A percentile compares a stretch with the other conserved stretches of the same genome.
These are phyloP conservation scores for Pseudotsuga menziesii DNA, from an alignment of 75 land plant species.

Conservation along the genomic window DNA sequence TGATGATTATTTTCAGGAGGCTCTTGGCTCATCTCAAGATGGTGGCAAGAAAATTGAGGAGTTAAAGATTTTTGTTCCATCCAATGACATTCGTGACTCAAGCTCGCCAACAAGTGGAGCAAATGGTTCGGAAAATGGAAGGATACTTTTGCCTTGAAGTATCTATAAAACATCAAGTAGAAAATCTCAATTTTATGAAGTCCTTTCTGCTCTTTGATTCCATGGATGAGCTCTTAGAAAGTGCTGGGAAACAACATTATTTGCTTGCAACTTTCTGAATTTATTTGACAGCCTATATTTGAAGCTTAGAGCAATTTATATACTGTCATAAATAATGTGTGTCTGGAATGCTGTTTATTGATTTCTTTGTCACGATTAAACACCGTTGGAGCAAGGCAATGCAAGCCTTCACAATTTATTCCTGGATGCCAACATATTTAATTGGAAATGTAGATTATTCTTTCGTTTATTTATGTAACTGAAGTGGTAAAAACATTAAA, in stretches of 20 bases:
- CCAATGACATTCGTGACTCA: neutral
- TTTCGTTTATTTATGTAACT: neutral
- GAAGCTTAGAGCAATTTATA: neutral
- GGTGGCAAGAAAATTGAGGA: neutral
- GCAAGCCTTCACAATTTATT: neutral
- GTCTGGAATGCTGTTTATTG: too few relatives aligned
- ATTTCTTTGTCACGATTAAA: neutral
- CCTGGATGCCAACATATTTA: neutral
- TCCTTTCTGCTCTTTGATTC: neutral
- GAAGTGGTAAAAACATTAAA: neutral
- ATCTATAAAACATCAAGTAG: neutral
- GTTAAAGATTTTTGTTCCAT: neutral
- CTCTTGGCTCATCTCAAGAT: neutral
- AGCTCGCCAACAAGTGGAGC: neutral
- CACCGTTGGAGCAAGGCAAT: too few relatives aligned
- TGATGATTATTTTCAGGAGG: conserved; percentile 1
- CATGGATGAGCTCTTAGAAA: neutral
- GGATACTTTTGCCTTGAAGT: neutral
- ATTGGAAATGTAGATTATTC: neutral
- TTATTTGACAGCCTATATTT: too few relatives aligned
- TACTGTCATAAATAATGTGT: neutral
- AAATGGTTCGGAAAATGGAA: conserved; percentile 4
- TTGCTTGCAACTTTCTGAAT: neutral
- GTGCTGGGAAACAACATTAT: neutral
- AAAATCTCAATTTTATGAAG: neutral